Evolutionary conservation across 192 early-diverging fungal species (phyloP), one percentile per base, ranked within the genome.

Genomic region (Cetraspora pellucida): DNA sequence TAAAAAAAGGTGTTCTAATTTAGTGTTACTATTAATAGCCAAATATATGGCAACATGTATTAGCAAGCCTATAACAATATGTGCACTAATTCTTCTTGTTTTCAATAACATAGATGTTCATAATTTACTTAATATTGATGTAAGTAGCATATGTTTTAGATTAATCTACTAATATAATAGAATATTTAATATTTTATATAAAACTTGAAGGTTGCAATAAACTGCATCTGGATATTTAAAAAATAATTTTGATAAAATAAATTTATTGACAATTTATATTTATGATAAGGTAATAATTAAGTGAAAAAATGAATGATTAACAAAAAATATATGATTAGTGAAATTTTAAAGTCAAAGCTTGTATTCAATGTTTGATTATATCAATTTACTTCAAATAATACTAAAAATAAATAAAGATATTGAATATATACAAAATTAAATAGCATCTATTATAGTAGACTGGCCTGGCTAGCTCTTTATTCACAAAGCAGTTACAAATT

Each of bases 391-490:
- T 44, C 4, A 19, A 47, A 10, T 46, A 44, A 25, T 67, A 3
- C 5, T 46, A 46, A 17, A 67, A 67, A 46, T 21, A 9, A 19
- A 67, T 46, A 44, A 67, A 46, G 9, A 46, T 67, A 46, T 27
- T 10, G 17, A 46, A 8, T 9, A 46, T 67, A 46, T 67, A 27
- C 7, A 43, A 6, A 46, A 46, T 46, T 16, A 23, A 46, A 8
- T 67, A 46, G 28, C 25, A 10, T 9, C 25, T 17, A 6, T 72
- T 19, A 10, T 54, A 13, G 69, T 19, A 43, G 50, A 72, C 30
- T 72, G 50, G 30, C 52, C 69, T 72, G 69, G 50, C 2, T 30
- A 72, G 50, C 19, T 72, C 2, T 69, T 72, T 44, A 55, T 72
- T 54, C 6, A 37, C 4, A 72, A 72, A 54, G 69, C 69, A 72